Percentiles rank a stretch among this genome's conserved stretches.
Evolutionary conservation across 2,329 filamentous ascomycete genomes (phyloP).

Genomic region (Cordyceps cicadae): DNA sequence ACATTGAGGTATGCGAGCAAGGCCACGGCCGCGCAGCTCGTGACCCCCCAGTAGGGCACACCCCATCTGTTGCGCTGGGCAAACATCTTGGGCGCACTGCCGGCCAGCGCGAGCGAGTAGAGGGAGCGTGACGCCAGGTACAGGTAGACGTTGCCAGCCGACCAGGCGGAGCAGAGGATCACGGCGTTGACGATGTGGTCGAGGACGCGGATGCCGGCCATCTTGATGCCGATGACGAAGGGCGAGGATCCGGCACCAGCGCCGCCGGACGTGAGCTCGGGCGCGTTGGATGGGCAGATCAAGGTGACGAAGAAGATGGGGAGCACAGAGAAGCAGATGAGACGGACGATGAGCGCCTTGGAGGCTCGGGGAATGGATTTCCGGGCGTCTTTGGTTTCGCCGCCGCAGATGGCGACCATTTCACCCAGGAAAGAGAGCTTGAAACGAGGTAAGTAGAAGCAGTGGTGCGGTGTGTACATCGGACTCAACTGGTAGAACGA

Average conservation of each 20-base stretch:
- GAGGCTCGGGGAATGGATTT: not conserved
- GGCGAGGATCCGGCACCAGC: conserved; percentile 35
- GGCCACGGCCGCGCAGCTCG: conserved; percentile 32
- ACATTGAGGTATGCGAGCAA: conserved; percentile 55
- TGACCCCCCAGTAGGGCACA: conserved; percentile 17
- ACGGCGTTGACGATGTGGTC: conserved; percentile 57
- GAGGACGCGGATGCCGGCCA: conserved; percentile 51
- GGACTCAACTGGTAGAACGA: not conserved
- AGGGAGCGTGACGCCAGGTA: conserved; percentile 37
- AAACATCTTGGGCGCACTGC: conserved; percentile 32
- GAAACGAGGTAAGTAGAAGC: not conserved
- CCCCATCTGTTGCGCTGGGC: conserved; percentile 17
- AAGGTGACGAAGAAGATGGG: conserved; percentile 32
- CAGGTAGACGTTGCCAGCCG: conserved; percentile 45
- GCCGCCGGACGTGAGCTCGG: conserved; percentile 23
- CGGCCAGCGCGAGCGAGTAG: conserved; percentile 33
- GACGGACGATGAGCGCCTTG: conserved; percentile 1
- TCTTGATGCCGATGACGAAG: conserved; percentile 57
- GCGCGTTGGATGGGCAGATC: conserved; percentile 25
- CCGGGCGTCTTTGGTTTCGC: conserved; percentile 1
- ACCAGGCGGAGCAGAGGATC: conserved; percentile 37
- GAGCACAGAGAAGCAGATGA: conserved; percentile 26
- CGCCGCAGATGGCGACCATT: conserved; percentile 3
- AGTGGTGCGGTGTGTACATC: not conserved
- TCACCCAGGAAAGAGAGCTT: not conserved